Conservation (phyloP, 176 grass and related monocot genomes). For the Oropetium thomaeum region DNA sequence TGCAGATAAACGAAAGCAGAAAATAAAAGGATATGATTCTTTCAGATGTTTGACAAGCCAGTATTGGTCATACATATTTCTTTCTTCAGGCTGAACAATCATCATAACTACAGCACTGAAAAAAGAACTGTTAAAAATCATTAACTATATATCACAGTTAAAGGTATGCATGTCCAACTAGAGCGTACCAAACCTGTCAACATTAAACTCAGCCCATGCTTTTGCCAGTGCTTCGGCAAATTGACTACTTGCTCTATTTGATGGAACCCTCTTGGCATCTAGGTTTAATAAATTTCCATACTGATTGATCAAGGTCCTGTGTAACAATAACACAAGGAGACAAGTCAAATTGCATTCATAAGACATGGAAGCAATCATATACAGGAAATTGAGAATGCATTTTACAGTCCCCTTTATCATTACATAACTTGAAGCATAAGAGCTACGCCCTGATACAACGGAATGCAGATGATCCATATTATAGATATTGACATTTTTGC, state of each 20-base stretch:
- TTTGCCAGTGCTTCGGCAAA: conserved; percentile 71
- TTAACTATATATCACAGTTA: background rate
- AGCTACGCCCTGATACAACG: background rate
- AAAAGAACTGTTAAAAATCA: conserved; percentile 25
- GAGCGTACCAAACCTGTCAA: conserved; percentile 58
- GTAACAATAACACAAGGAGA: conserved; percentile 19
- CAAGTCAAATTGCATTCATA: background rate
- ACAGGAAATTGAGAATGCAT: background rate
- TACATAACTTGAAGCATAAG: background rate
- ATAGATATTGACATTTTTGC: too few species aligned
- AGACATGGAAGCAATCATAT: conserved; percentile 10
- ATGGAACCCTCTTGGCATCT: conserved; percentile 68
- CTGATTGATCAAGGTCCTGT: conserved; percentile 63
- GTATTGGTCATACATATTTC: conserved; percentile 98
- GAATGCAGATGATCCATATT: conserved; percentile 14
- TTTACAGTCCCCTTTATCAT: background rate
- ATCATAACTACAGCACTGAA: conserved; percentile 85
- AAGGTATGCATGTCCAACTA: conserved; percentile 24
- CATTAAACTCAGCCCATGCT: conserved; percentile 71
- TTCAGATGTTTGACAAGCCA: conserved; percentile 72
- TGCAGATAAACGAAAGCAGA: background rate
- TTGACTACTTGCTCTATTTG: conserved; percentile 53
- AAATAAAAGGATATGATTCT: conserved; percentile 83
- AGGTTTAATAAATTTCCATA: conserved; percentile 65
- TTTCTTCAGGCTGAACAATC: conserved; percentile 91